phyloP scores from a whole-genome alignment of 2,329 filamentous ascomycete genomes.

The Incumbomyces lentus region DNA sequence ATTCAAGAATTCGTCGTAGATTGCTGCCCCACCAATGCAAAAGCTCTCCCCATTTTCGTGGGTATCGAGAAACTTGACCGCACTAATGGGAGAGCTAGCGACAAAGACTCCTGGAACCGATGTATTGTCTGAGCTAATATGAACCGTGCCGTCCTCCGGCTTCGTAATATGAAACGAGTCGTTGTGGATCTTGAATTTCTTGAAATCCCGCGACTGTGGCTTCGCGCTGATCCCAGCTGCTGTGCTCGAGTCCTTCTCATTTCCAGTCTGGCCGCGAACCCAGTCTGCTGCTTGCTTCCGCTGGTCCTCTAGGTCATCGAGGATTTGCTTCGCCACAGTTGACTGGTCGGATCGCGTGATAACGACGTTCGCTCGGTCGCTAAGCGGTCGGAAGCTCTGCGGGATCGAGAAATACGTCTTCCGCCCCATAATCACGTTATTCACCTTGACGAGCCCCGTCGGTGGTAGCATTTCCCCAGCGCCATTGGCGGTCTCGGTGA shows the following conservation, averaged over 20 bases:
- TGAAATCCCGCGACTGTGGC: not conserved
- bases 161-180: not conserved
- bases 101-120: not conserved
- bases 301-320: slow-evolving; percentile 27
- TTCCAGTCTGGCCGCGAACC: slow-evolving; percentile 11
- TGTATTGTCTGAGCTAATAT: not conserved
- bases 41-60: slow-evolving; percentile 45
- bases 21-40: slow-evolving; percentile 80
- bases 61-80: not conserved
- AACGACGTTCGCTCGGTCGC: slow-evolving; percentile 70
- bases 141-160: not conserved
- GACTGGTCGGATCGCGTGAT: slow-evolving; percentile 45
- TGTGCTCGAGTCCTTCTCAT: not conserved
- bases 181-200: not conserved
- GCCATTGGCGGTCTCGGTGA: slow-evolving; percentile 50
- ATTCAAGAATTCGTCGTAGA: slow-evolving; percentile 65
- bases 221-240: not conserved
- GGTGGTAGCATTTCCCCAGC: slow-evolving; percentile 20
- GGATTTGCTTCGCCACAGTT: slow-evolving; percentile 24
- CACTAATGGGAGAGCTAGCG: not conserved
- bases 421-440: slow-evolving; percentile 92
- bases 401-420: slow-evolving; percentile 96
- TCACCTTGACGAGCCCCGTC: slow-evolving; percentile 14
- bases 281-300: slow-evolving; percentile 15
- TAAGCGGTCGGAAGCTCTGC: slow-evolving; percentile 63